Conservation (phyloP, 768 basidiomycete genomes). For the Calocybe indica region DNA sequence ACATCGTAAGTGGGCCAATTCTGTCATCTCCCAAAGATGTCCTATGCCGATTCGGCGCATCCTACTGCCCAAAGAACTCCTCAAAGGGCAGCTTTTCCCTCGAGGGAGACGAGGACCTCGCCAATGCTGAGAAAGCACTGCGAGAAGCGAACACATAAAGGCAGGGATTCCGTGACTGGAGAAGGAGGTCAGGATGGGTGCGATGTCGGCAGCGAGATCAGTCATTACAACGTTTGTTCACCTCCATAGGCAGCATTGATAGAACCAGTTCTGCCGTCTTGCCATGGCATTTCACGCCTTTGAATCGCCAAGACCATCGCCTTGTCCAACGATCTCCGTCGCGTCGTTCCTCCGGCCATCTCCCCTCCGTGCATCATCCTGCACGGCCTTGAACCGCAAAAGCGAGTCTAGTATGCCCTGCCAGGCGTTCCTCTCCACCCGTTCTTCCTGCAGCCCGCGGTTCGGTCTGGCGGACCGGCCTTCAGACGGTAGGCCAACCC, state of each 20-base stretch:
- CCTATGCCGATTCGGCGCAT: constrained; percentile 3
- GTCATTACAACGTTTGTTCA: neutral
- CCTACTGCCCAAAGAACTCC: constrained; percentile 24
- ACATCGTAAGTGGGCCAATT: constrained; percentile 51
- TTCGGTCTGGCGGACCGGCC: constrained; percentile 29
- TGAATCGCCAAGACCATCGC: constrained; percentile 6
- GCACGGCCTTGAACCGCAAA: constrained; percentile 48
- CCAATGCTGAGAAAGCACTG: constrained; percentile 54
- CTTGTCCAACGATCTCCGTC: constrained; percentile 14
- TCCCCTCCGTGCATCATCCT: constrained; percentile 20
- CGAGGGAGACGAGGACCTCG: constrained; percentile 35
- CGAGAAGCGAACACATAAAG: constrained; percentile 43
- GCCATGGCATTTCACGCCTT: constrained; percentile 4
- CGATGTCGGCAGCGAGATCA: neutral
- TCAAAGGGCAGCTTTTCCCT: constrained; percentile 39
- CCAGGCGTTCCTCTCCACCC: constrained; percentile 76
- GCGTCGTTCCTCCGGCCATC: constrained; percentile 5
- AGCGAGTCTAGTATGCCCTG: constrained; percentile 66
- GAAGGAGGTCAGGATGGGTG: neutral
- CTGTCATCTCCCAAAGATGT: constrained; percentile 3
- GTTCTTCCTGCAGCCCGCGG: constrained; percentile 72
- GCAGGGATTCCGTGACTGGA: constrained; percentile 1
- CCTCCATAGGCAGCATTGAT: neutral
- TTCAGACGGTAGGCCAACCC: constrained; percentile 61
- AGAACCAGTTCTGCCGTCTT: constrained; percentile 1